These are phyloP conservation scores for Metrosideros polymorpha DNA, from an alignment of 441 rosid genomes.

Conservation along the genomic window DNA sequence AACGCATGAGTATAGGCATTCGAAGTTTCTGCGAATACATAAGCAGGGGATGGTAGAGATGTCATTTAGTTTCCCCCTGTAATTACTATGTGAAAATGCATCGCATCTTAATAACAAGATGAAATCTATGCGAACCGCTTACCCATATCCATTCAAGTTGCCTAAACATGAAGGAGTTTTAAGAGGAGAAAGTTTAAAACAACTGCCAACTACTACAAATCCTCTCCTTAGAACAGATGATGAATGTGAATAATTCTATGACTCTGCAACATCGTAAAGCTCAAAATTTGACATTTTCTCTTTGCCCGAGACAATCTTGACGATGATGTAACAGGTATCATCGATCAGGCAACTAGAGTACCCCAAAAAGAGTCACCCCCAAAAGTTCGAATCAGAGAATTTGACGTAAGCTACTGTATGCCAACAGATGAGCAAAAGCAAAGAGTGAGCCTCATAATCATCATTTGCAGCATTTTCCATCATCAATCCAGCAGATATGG, in stretches of 20 bases:
- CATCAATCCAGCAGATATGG: neutral
- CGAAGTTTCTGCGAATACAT: neutral
- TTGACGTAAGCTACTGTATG: neutral
- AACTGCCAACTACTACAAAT: neutral
- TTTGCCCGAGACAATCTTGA: neutral
- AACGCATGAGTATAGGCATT: neutral
- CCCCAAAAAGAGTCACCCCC: neutral
- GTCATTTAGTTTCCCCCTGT: neutral
- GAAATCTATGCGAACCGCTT: neutral
- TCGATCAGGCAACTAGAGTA: neutral
- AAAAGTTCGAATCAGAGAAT: neutral
- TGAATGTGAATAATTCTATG: neutral
- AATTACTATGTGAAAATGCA: neutral
- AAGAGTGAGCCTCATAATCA: neutral
- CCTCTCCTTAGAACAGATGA: neutral
- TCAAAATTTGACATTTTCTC: neutral
- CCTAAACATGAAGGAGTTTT: neutral
- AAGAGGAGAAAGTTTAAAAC: neutral
- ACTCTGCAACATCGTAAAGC: neutral
- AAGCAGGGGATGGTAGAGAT: neutral
- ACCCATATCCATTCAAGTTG: neutral
- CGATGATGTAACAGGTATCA: neutral
- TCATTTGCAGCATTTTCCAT: neutral
- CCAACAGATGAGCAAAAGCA: neutral
- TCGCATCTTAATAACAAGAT: neutral